These are phyloP conservation scores for Psilocybe azurescens DNA, from an alignment of 768 basidiomycete species.

Conservation along the genomic window DNA sequence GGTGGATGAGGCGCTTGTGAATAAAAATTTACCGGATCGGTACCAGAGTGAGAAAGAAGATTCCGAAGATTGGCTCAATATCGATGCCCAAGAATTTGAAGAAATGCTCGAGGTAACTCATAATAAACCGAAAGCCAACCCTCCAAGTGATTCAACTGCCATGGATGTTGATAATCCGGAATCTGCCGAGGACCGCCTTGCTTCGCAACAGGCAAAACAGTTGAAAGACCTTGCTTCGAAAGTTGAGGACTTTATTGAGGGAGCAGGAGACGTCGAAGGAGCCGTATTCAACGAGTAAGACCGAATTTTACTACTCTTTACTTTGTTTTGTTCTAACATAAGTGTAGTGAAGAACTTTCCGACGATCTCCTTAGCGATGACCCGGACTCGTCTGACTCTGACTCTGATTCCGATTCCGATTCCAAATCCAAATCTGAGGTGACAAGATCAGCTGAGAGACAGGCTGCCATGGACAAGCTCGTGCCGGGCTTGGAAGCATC, in stretches of 20 bases:
- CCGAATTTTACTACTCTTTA: not conserved
- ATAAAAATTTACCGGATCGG: conserved; percentile 32
- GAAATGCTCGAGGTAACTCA: conserved; percentile 61
- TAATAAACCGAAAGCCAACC: conserved; percentile 24
- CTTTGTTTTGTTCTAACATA: conserved; percentile 3
- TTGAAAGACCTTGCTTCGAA: conserved; percentile 81
- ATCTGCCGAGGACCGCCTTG: conserved; percentile 52
- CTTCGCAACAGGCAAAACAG: conserved; percentile 69
- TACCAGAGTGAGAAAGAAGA: conserved; percentile 51
- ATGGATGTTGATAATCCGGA: conserved; percentile 55
- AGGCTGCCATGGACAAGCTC: conserved; percentile 76
- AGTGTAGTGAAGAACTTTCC: conserved; percentile 65
- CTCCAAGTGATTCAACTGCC: conserved; percentile 27
- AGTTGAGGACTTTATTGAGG: conserved; percentile 91
- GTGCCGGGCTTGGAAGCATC: conserved; percentile 79
- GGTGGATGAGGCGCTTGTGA: conserved; percentile 67
- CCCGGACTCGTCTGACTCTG: conserved; percentile 42
- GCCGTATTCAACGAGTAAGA: conserved; percentile 90
- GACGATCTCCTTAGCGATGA: conserved; percentile 68
- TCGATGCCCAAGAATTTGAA: conserved; percentile 80
- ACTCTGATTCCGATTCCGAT: conserved; percentile 42
- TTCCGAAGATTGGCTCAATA: conserved; percentile 88
- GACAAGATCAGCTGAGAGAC: conserved; percentile 46
- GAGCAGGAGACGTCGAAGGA: conserved; percentile 87
- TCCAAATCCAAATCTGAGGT: conserved; percentile 32